These are phyloP conservation scores for Lipomyces yamadae DNA, from an alignment of 805 yeast genomes.

Conservation along the genomic window DNA sequence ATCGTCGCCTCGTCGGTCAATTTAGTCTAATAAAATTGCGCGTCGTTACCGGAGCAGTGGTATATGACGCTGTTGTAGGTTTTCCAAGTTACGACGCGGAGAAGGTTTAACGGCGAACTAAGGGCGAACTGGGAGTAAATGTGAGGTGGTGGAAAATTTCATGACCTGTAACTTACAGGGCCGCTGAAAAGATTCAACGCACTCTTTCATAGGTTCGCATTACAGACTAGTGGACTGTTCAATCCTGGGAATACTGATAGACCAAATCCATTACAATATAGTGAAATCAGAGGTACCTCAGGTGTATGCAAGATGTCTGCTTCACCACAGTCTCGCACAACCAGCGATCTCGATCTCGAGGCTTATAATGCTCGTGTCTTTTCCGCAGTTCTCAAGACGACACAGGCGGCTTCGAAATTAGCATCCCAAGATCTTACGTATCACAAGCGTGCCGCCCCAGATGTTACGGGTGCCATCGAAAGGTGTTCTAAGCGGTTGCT, in stretches of 20 bases:
- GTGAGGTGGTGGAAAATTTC: no score
- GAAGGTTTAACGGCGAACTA: no score
- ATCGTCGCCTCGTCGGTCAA: neutral
- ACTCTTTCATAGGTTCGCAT: neutral
- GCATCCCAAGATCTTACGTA: slow-evolving; percentile 78
- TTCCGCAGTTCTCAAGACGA: slow-evolving; percentile 22
- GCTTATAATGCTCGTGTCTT: slow-evolving; percentile 9
- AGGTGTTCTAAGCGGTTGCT: slow-evolving; percentile 52
- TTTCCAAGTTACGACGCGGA: no score
- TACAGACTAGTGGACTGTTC: neutral
- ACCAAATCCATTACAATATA: neutral
- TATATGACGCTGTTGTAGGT: neutral
- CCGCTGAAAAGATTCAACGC: no score
- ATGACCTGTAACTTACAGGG: no score
- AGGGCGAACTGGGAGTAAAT: no score
- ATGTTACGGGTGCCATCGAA: slow-evolving; percentile 50
- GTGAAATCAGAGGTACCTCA: neutral
- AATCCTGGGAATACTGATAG: neutral
- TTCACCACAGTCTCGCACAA: neutral
- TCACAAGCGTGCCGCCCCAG: slow-evolving; percentile 63
- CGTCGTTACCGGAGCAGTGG: no score
- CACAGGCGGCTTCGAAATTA: slow-evolving; percentile 30
- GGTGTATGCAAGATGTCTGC: neutral
- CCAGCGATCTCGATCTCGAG: slow-evolving; percentile 6
- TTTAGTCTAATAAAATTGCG: neutral